These are phyloP conservation scores for Pleurotus eryngii DNA, from an alignment of 768 basidiomycete genomes.

Conservation along the genomic window DNA sequence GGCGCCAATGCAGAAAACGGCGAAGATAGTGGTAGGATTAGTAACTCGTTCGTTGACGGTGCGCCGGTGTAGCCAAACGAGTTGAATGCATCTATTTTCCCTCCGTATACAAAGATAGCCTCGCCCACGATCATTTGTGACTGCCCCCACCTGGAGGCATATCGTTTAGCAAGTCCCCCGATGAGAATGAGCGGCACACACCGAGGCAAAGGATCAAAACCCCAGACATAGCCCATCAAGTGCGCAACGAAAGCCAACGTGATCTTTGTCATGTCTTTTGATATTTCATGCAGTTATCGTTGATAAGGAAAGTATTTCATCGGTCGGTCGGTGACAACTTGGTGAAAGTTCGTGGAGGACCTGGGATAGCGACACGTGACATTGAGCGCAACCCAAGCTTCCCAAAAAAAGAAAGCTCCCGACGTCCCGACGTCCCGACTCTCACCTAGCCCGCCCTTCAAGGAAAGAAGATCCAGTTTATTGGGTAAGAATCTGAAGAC, in stretches of 20 bases:
- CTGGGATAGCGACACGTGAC: no score
- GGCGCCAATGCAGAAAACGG: slow-evolving; percentile 60
- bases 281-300: no score
- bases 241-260: not conserved
- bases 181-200: not conserved
- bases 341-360: no score
- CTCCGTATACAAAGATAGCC: slow-evolving; percentile 72
- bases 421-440: no score
- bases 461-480: no score
- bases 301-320: no score
- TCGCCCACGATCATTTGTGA: slow-evolving; percentile 57
- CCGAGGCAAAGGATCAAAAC: not conserved
- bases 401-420: no score
- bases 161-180: not conserved
- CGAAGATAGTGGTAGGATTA: slow-evolving; percentile 61
- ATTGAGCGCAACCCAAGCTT: no score
- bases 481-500: no score
- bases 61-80: slow-evolving; percentile 72
- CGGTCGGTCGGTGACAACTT: no score
- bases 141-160: slow-evolving; percentile 74
- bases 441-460: no score
- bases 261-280: not conserved
- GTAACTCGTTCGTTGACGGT: slow-evolving; percentile 66
- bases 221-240: not conserved
- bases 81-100: slow-evolving; percentile 72